Conservation (phyloP, 2,329 filamentous ascomycete genomes). For the Apiospora saccharicola region DNA sequence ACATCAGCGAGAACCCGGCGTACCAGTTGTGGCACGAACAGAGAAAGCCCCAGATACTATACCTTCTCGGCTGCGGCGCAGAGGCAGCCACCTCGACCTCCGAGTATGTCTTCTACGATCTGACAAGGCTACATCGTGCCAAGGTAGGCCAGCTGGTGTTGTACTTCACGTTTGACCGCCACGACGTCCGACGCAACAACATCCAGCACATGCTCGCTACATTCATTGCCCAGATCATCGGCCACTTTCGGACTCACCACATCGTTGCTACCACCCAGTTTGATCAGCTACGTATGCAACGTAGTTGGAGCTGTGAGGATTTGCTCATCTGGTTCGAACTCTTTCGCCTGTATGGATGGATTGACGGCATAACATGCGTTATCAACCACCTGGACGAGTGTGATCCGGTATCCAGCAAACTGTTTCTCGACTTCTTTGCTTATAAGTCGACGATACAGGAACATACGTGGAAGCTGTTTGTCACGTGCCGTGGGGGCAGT, state of each 20-base stretch:
- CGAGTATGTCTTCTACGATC: background rate
- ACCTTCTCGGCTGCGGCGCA: background rate
- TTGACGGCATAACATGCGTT: background rate
- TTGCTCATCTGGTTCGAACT: background rate
- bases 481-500: background rate
- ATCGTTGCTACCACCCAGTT: fast-evolving
- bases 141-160: background rate
- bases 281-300: background rate
- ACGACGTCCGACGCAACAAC: background rate
- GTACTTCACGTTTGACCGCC: background rate
- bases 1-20: background rate
- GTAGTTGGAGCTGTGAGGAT: background rate
- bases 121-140: background rate
- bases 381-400: background rate
- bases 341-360: background rate
- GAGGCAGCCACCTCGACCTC: too few species aligned
- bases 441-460: background rate
- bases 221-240: background rate
- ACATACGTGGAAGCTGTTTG: background rate
- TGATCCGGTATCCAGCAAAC: background rate
- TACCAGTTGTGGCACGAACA: background rate
- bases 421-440: background rate
- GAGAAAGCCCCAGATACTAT: background rate
- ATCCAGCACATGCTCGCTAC: background rate
- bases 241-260: background rate